Evolutionary conservation across 176 grass and related monocot species (phyloP).

Genomic region (Ensete glaucum): DNA sequence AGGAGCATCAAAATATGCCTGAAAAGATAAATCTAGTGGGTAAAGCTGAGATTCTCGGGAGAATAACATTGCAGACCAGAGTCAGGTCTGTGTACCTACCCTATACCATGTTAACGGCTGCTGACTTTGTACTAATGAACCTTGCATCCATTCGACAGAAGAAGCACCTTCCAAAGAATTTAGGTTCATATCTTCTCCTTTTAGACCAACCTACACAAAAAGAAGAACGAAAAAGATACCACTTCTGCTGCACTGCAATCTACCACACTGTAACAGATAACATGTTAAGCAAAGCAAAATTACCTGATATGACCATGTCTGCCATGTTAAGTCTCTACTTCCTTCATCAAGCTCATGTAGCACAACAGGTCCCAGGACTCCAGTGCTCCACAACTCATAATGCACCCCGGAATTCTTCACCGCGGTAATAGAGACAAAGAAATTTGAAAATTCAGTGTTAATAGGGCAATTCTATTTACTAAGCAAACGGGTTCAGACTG

Average conservation of each 20-base stretch:
- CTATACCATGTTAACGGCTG: conserved; percentile 83
- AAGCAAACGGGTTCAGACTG: background rate
- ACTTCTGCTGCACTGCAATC: background rate
- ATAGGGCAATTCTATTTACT: background rate
- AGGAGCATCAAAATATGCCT: conserved; percentile 86
- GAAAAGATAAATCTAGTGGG: conserved; percentile 5
- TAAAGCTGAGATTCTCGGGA: conserved; percentile 6
- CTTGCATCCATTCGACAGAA: conserved; percentile 95
- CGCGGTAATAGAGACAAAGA: conserved; percentile 3
- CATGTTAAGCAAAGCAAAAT: background rate
- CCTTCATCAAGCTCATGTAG: conserved; percentile 74
- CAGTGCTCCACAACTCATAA: conserved; percentile 91
- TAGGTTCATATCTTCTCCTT: conserved; percentile 93
- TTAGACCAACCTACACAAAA: conserved; percentile 60
- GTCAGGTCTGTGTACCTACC: conserved; percentile 34
- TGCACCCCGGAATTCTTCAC: conserved; percentile 78
- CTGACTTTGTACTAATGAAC: conserved; percentile 54
- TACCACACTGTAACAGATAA: conserved; percentile 2
- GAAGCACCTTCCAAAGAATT: conserved; percentile 68
- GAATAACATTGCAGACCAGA: background rate
- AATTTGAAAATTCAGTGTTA: background rate
- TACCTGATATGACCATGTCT: conserved; percentile 92
- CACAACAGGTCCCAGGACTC: conserved; percentile 74
- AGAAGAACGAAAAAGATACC: background rate
- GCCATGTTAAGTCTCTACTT: conserved; percentile 83